Evolutionary conservation across 192 early-diverging fungal genomes (phyloP).

Genomic region (Globomyces pollinis-pini): DNA sequence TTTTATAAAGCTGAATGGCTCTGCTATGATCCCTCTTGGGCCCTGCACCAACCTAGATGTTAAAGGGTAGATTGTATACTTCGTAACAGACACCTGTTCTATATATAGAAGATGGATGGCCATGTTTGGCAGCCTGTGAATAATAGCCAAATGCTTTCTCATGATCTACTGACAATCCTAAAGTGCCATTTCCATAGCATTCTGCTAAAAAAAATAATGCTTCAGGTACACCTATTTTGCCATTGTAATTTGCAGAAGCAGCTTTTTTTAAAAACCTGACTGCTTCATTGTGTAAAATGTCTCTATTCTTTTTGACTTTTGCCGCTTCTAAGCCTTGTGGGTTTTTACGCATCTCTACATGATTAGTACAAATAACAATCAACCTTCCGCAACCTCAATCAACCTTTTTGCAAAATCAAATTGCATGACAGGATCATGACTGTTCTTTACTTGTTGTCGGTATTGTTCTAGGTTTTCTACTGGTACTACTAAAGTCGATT

Average conservation of each 20-base stretch:
- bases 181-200: conserved; percentile 75
- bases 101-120: conserved; percentile 87
- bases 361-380: not conserved
- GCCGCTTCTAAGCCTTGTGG: conserved; percentile 60
- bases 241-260: not conserved
- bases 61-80: too few species aligned
- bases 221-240: conserved; percentile 72
- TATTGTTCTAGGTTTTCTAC: conserved; percentile 23
- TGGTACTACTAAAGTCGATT: not conserved
- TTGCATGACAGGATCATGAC: conserved; percentile 62
- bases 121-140: conserved; percentile 85
- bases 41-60: conserved; percentile 90
- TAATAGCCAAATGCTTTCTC: conserved; percentile 88
- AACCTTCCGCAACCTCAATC: conserved; percentile 68
- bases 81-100: conserved; percentile 96
- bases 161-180: conserved; percentile 71
- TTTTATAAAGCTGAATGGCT: conserved; percentile 85
- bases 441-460: conserved; percentile 31
- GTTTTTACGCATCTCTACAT: conserved; percentile 15
- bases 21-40: conserved; percentile 73
- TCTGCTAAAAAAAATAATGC: conserved; percentile 91
- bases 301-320: conserved; percentile 61
- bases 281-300: conserved; percentile 68
- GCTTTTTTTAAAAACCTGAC: conserved; percentile 76
- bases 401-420: conserved; percentile 84